Evolutionary conservation across 306 rosid genomes (phyloP).

Genomic region (Cucurbita moschata): DNA sequence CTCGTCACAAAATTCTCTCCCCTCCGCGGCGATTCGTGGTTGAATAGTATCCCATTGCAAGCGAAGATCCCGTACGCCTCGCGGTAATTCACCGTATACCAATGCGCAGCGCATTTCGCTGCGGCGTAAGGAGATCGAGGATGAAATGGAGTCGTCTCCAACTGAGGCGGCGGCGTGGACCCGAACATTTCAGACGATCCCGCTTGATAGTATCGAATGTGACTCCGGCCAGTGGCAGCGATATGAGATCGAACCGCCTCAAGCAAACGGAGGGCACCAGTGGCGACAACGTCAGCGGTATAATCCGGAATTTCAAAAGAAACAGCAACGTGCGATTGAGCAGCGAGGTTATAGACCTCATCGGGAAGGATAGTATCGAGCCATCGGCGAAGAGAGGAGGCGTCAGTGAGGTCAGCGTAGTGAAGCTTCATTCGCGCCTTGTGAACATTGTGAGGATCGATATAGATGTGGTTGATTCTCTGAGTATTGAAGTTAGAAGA

Average conservation of each 20-base stretch:
- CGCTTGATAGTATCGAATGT: slow-evolving; percentile 85
- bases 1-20: slow-evolving; percentile 97
- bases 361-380: slow-evolving; percentile 77
- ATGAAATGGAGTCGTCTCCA: slow-evolving; percentile 73
- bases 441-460: slow-evolving; percentile 93
- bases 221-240: slow-evolving; percentile 46
- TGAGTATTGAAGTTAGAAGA: slow-evolving; percentile 96
- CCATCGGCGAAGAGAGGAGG: slow-evolving; percentile 99
- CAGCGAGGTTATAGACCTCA: slow-evolving; percentile 96
- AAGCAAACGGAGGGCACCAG: slow-evolving; percentile 80
- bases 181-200: slow-evolving; percentile 98
- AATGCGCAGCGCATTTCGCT: slow-evolving; percentile 89
- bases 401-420: slow-evolving; percentile 93
- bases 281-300: slow-evolving; percentile 94
- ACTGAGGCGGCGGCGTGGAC: slow-evolving; percentile 81
- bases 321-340: slow-evolving; percentile 96
- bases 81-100: slow-evolving; percentile 96
- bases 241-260: slow-evolving; percentile 93
- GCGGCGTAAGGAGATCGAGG: slow-evolving; percentile 97
- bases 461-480: slow-evolving; percentile 94
- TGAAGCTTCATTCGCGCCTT: slow-evolving; percentile 98
- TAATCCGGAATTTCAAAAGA: slow-evolving; percentile 98
- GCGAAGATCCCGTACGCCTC: slow-evolving; percentile 88
- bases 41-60: slow-evolving; percentile 84
- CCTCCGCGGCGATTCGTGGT: slow-evolving; percentile 77